Evolutionary conservation across 2,329 filamentous ascomycete species (phyloP), one percentile per base, ranked within the genome.

Genomic region (Dryadomyces sulphureus): DNA sequence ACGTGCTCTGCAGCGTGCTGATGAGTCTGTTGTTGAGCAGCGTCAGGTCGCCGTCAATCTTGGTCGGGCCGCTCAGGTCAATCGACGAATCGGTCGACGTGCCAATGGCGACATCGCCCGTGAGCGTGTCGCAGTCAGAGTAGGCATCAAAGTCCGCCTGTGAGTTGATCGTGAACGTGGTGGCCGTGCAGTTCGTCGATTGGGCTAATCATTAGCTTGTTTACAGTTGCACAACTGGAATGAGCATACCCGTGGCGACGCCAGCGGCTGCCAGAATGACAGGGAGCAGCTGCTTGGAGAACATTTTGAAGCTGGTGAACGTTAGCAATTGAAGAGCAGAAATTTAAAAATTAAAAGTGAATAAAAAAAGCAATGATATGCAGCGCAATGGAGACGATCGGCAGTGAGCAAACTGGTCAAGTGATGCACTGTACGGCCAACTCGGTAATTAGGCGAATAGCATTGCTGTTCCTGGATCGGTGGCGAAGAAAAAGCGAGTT

Each of bases 61-160:
- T 55, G 57, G 74, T 56, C 40, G 75, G 64, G 43, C 80, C 79
- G 56, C 75, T 66, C 53, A 95, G 63, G 46, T 67, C 63, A 54
- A 94, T 70, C 51, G 63, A 61, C 41, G 73, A 74, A 44, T 70
- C 64, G 35, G 78, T 70, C 44, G 62, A 59, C 34, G 69, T 67
- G 50, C 70, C 71, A 53, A 94, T 72, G 52, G 75, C 70, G 50
- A 94, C 68, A 60, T 75, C 72, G 57, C 83, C 87, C 44, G 74
- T 65, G 59, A 85, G 72, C 47, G 75, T 82, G n/a, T 65, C 60
- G 74, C 89, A 94, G 52, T 60, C 57, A 45, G 72, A 62, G 49
- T 90, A 66, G 42, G 60, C 61, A 17, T 69, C 70, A 48, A 75
- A 78, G 59, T 84, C 73, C 55, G 76, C 74, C 46, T 68, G 73